Conservation (phyloP, 2,329 filamentous ascomycete genomes). For the Bipolaris gigantea region DNA sequence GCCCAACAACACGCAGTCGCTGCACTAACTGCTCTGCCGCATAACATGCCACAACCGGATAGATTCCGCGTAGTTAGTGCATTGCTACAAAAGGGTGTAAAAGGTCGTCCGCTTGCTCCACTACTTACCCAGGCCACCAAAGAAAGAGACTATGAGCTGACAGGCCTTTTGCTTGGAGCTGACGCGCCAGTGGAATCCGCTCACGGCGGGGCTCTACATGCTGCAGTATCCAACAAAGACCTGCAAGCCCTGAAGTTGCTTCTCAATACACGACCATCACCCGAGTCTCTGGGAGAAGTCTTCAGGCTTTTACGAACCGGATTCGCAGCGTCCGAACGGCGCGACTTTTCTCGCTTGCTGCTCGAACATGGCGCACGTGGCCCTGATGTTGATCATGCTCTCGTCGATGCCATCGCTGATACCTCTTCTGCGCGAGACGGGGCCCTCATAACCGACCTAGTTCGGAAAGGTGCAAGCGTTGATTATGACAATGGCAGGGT, state of each 20-base stretch:
- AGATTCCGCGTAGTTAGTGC: conserved; percentile 30
- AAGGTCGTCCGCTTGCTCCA: conserved; percentile 27
- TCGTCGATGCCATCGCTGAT: conserved; percentile 34
- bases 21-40: conserved; percentile 29
- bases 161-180: conserved; percentile 34
- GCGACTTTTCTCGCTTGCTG: conserved; percentile 26
- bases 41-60: conserved; percentile 22
- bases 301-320: conserved; percentile 30
- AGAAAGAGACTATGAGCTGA: conserved; percentile 32
- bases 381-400: conserved; percentile 33
- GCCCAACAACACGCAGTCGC: conserved; percentile 33
- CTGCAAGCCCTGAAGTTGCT: conserved; percentile 23
- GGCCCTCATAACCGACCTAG: conserved; percentile 31
- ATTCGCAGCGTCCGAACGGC: conserved; percentile 26
- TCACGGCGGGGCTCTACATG: conserved; percentile 23
- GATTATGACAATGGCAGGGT: conserved; percentile 31
- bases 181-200: conserved; percentile 29
- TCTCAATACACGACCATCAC: conserved; percentile 25
- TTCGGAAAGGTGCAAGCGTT: conserved; percentile 29
- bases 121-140: conserved; percentile 36
- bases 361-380: conserved; percentile 34
- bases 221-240: conserved; percentile 31
- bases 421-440: conserved; percentile 28
- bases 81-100: conserved; percentile 35
- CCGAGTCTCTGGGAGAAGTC: conserved; percentile 23